Evolutionary conservation across 106 monocot genomes (phyloP), one percentile per base, ranked within the genome.

Genomic region (Triglochin maritima): DNA sequence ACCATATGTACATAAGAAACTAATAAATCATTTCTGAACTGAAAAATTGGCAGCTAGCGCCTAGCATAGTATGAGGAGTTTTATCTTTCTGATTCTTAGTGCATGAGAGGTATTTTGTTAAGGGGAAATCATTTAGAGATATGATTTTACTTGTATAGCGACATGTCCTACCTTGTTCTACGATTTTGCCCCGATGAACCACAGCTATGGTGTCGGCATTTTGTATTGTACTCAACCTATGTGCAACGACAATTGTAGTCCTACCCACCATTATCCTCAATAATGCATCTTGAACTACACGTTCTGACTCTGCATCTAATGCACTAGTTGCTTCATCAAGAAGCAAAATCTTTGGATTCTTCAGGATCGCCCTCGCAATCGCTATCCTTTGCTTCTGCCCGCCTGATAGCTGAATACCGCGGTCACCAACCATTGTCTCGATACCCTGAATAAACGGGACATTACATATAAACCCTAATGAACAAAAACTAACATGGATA

Each of bases 291-390:
- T 93, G 92, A 56, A 93, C 88, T 45, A 88, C 69, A 17, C 72
- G 65, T 75, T 93, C 92, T 1, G 92, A 93, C 57, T 88, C 88
- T 15, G 88, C 75, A 71, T 92, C 92, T 12, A 92, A 51, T 48
- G 92, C 87, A 58, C 92, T 92, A 5, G 91, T 92, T 54, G 91
- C 91, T 69, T 92, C 91, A 60, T 92, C 87, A 11, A 92, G 77
- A 44, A 92, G 78, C 49, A 92, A 63, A 62, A 92, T 92, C 59
- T 79, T 87, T 29, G 92, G 92, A 47, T 87, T 76, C 74, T 92
- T 92, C 44, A 92, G 14, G 57, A 92, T 92, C 5, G 78, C 84
- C 61, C 91, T 84, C 4, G 91, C 84, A 69, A 87, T 92, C 29
- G 91, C 90, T 69, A 90, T 87, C 51, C 90, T 74, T 70, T 87